A percentile compares a stretch with the other conserved stretches of the same genome.
Conservation (phyloP, 805 yeast species). For the Clavispora vitiphila region DNA sequence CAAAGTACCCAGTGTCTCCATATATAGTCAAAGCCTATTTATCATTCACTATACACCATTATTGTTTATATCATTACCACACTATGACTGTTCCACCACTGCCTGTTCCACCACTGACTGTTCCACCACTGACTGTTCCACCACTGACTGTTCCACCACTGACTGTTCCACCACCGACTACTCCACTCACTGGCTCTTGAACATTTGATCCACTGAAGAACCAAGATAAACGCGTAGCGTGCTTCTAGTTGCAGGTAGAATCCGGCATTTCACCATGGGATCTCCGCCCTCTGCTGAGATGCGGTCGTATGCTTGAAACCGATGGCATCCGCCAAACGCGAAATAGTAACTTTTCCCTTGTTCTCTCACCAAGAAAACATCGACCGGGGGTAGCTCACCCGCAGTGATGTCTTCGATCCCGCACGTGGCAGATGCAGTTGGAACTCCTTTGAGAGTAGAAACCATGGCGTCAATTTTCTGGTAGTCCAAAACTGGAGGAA, state of each 20-base stretch:
- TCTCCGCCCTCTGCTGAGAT: conserved; percentile 26
- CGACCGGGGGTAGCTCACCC: conserved; percentile 79
- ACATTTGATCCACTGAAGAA: conserved; percentile 52
- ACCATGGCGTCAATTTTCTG: conserved; percentile 77
- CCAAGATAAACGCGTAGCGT: conserved; percentile 72
- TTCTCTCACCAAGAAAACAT: conserved; percentile 64
- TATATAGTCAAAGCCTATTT: no score
- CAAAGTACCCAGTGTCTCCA: no score
- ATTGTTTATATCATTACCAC: no score
- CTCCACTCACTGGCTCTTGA: conserved; percentile 17
- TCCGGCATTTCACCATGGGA: conserved; percentile 58
- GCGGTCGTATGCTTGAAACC: conserved; percentile 81
- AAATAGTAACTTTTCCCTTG: conserved; percentile 60
- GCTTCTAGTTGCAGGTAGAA: conserved; percentile 69
- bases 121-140: no score
- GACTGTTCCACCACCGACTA: no score
- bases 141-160: no score
- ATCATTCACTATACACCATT: background rate
- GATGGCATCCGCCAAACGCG: conserved; percentile 88
- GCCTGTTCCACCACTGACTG: no score
- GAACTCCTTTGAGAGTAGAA: conserved; percentile 58
- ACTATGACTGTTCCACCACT: no score
- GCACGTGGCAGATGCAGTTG: conserved; percentile 62
- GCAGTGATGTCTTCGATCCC: conserved; percentile 41
- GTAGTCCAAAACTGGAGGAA: conserved; percentile 76